These are phyloP conservation scores for Suillus discolor DNA, from an alignment of 768 basidiomycete genomes.

Conservation along the genomic window DNA sequence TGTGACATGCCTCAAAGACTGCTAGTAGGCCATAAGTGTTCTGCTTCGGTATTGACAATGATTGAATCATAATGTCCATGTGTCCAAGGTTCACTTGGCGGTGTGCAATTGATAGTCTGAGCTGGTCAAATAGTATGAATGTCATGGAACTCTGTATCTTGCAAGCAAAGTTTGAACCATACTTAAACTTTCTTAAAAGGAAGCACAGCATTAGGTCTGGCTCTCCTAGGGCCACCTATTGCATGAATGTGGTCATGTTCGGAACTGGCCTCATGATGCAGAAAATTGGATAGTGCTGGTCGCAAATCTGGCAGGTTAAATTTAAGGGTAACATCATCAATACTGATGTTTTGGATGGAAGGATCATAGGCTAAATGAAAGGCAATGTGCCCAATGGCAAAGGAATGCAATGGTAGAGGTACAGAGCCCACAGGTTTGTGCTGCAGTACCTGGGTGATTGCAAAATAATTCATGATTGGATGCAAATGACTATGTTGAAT, in stretches of 20 bases:
- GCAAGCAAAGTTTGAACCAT: constrained; percentile 11
- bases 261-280: no score
- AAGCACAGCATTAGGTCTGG: background rate
- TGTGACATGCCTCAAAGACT: constrained; percentile 4
- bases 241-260: no score
- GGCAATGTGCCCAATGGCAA: background rate
- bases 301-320: constrained; percentile 3
- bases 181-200: constrained; percentile 8
- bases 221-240: no score
- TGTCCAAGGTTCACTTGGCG: background rate
- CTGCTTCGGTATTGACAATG: background rate
- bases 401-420: background rate
- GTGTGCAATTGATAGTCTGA: no score
- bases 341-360: background rate
- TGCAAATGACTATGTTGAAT: no score
- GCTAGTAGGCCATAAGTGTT: constrained; percentile 1
- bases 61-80: constrained; percentile 2
- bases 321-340: constrained; percentile 1
- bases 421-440: no score
- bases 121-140: no score
- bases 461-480: no score
- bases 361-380: constrained; percentile 1
- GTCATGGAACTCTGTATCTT: background rate
- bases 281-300: background rate
- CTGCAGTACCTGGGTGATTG: no score